Percentiles rank a stretch among this genome's conserved stretches.
Evolutionary conservation across 805 yeast species (phyloP).

Genomic region (Scheffersomyces spartinae): DNA sequence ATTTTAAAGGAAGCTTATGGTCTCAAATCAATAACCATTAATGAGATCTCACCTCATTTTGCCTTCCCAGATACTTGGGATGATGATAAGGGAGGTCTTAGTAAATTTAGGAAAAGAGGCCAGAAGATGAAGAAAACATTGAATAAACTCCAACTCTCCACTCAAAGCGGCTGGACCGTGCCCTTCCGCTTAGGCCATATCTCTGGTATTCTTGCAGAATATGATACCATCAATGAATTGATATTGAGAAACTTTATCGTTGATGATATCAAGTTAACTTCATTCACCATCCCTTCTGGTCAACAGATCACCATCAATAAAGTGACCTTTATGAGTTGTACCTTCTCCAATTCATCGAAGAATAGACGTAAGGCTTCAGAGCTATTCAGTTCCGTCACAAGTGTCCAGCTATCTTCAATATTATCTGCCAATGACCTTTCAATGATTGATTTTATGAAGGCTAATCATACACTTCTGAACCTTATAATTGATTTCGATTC

Average conservation of each 20-base stretch:
- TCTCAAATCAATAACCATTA: slow-evolving; percentile 13
- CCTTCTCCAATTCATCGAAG: slow-evolving; percentile 8
- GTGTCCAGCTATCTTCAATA: slow-evolving; percentile 14
- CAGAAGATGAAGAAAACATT: slow-evolving; percentile 11
- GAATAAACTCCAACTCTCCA: slow-evolving; percentile 14
- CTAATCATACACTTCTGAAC: slow-evolving; percentile 9
- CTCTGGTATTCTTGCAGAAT: slow-evolving; percentile 12
- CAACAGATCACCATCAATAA: slow-evolving; percentile 5
- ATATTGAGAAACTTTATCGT: slow-evolving; percentile 23
- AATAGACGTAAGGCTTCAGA: slow-evolving; percentile 7
- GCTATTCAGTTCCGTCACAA: slow-evolving; percentile 12
- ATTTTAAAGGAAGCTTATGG: slow-evolving; percentile 22
- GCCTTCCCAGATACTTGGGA: slow-evolving; percentile 11
- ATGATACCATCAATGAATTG: slow-evolving; percentile 17
- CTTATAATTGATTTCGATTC: slow-evolving; percentile 22
- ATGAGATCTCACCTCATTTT: slow-evolving; percentile 28
- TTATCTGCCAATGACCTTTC: slow-evolving; percentile 19
- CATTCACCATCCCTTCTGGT: slow-evolving; percentile 1
- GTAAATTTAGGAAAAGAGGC: slow-evolving; percentile 2
- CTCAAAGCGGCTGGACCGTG: slow-evolving; percentile 32
- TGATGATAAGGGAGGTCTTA: slow-evolving; percentile 2
- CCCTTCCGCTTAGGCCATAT: slow-evolving; percentile 23
- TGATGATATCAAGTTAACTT: no score
- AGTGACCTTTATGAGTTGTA: slow-evolving; percentile 12
- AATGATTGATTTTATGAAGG: slow-evolving; percentile 25